A percentile compares a stretch with the other conserved stretches of the same genome.
These are phyloP conservation scores for Cardiospermum halicacabum DNA, from an alignment of 345 rosid genomes.

Conservation along the genomic window DNA sequence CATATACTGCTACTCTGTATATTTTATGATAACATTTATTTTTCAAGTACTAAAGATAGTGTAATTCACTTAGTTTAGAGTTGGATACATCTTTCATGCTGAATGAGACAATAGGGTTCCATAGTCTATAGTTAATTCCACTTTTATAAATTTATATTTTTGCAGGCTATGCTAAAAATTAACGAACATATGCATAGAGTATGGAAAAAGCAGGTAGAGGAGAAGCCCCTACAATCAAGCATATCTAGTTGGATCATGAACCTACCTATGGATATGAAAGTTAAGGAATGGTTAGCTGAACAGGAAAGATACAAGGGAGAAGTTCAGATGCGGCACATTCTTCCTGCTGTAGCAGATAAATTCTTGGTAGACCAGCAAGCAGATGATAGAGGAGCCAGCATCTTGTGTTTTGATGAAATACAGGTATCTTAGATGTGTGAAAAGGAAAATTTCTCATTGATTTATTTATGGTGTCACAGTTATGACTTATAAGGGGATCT, in stretches of 20 bases:
- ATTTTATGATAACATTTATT: neutral
- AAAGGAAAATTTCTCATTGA: neutral
- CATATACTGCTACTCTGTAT: neutral
- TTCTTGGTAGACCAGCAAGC: slow-evolving; percentile 59
- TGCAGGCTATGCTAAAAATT: slow-evolving; percentile 87
- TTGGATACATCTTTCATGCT: neutral
- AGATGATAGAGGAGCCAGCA: slow-evolving; percentile 63
- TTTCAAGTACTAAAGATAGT: neutral
- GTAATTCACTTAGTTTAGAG: neutral
- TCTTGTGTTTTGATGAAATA: slow-evolving; percentile 94
- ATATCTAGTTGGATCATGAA: slow-evolving; percentile 75
- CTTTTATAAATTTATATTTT: slow-evolving; percentile 6
- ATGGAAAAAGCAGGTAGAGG: slow-evolving; percentile 77
- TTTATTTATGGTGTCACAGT: neutral
- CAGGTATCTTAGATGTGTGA: slow-evolving; percentile 44
- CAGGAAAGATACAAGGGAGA: slow-evolving; percentile 88
- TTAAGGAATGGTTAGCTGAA: slow-evolving; percentile 86
- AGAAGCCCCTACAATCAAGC: slow-evolving; percentile 49
- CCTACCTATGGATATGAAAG: slow-evolving; percentile 79
- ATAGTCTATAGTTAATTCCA: neutral
- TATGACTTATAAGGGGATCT: neutral
- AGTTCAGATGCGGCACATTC: slow-evolving; percentile 74
- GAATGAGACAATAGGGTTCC: neutral
- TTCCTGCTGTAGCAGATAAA: slow-evolving; percentile 85
- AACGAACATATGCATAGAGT: slow-evolving; percentile 83